A percentile compares a stretch with the other conserved stretches of the same genome.
phyloP scores from a whole-genome alignment of 768 basidiomycete genomes.

The Xerocomellus amylosporus region DNA sequence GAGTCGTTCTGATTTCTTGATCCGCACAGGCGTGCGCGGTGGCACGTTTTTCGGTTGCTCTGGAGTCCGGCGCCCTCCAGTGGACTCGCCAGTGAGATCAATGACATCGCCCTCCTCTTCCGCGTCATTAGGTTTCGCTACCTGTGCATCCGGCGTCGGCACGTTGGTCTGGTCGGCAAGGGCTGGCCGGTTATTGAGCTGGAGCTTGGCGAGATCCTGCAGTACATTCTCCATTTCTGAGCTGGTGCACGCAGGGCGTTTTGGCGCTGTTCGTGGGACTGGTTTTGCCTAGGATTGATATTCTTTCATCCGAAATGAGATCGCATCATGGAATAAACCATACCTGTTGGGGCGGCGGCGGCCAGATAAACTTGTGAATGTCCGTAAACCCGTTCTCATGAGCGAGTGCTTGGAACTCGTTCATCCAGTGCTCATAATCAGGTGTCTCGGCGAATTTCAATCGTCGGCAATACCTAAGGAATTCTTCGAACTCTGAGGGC shows the following conservation, averaged over 20 bases:
- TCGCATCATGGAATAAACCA: not conserved
- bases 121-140: constrained; percentile 29
- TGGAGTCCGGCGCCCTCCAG: constrained; percentile 32
- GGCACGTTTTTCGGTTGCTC: constrained; percentile 19
- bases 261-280: constrained; percentile 13
- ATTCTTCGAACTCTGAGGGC: constrained; percentile 73
- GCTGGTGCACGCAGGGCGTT: constrained; percentile 28
- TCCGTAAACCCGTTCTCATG: constrained; percentile 55
- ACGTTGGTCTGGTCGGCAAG: constrained; percentile 53
- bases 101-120: constrained; percentile 35
- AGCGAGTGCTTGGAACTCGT: constrained; percentile 64
- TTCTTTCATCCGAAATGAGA: constrained; percentile 1
- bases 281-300: constrained; percentile 29
- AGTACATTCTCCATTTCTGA: constrained; percentile 55
- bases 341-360: constrained; percentile 48
- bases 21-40: constrained; percentile 32
- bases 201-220: constrained; percentile 55
- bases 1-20: constrained; percentile 48
- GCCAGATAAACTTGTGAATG: constrained; percentile 69
- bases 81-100: constrained; percentile 41
- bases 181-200: constrained; percentile 49
- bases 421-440: constrained; percentile 63
- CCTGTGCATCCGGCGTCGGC: constrained; percentile 28
- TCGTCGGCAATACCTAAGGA: constrained; percentile 67
- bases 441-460: constrained; percentile 67